Evolutionary conservation across 345 rosid genomes (phyloP).

Genomic region (Erysimum cheiranthoides): DNA sequence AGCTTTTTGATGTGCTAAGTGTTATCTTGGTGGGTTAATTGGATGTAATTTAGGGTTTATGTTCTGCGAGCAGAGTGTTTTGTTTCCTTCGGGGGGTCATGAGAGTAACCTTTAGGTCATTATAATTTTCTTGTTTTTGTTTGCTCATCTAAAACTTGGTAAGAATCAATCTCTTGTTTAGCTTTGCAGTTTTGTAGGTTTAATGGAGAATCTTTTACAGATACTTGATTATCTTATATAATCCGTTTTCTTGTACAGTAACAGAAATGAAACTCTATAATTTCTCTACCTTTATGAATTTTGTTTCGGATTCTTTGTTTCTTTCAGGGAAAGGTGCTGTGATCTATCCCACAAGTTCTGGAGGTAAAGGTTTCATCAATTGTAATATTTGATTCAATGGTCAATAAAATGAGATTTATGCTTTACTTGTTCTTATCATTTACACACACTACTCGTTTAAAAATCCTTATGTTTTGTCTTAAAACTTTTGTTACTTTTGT

Average conservation of each 20-base stretch:
- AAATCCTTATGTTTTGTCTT: slow-evolving; percentile 2
- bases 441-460: background rate
- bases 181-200: background rate
- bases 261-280: background rate
- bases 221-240: slow-evolving; percentile 1
- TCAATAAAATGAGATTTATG: background rate
- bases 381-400: background rate
- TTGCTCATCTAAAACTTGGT: background rate
- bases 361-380: slow-evolving; percentile 61
- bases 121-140: background rate
- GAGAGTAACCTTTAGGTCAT: no score
- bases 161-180: background rate
- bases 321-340: slow-evolving; percentile 83
- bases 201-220: background rate
- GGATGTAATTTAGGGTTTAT: slow-evolving; percentile 20
- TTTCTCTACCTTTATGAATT: background rate
- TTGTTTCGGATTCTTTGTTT: slow-evolving; percentile 8
- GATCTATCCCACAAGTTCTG: slow-evolving; percentile 88
- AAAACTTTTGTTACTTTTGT: background rate
- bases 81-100: no score
- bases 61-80: background rate
- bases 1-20: background rate
- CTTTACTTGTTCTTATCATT: background rate
- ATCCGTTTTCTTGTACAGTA: background rate
- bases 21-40: background rate